Conservation (phyloP, 371 early-diverging fungal genomes). For the Mycotypha africana region DNA sequence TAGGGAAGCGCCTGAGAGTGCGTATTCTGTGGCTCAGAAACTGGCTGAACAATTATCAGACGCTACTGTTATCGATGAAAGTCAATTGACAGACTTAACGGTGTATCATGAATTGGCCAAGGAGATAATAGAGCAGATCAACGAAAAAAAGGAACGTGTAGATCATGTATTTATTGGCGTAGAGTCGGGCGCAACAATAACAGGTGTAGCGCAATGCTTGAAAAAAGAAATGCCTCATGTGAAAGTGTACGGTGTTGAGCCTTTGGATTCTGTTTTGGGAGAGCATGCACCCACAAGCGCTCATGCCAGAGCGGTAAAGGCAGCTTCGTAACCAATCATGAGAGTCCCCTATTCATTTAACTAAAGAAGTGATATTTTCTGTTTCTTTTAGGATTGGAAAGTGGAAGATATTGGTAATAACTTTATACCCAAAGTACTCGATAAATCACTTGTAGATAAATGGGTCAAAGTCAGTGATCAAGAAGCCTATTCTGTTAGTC, state of each 20-base stretch:
- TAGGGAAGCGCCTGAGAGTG: slow-evolving; percentile 69
- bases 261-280: slow-evolving; percentile 54
- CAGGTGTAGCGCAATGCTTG: slow-evolving; percentile 55
- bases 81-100: slow-evolving; percentile 15
- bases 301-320: too few species aligned
- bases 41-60: slow-evolving; percentile 51
- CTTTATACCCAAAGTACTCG: slow-evolving; percentile 58
- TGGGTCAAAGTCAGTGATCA: slow-evolving; percentile 72
- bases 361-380: too few species aligned
- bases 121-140: slow-evolving; percentile 64
- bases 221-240: slow-evolving; percentile 52
- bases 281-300: too few species aligned
- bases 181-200: slow-evolving; percentile 65
- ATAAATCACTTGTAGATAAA: slow-evolving; percentile 52
- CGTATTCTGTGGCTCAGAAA: slow-evolving; percentile 59
- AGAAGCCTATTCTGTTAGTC: slow-evolving; percentile 69
- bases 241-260: slow-evolving; percentile 66
- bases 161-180: slow-evolving; percentile 71
- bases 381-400: slow-evolving; percentile 52
- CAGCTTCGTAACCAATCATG: too few species aligned
- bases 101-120: slow-evolving; percentile 48
- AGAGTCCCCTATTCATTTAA: too few species aligned
- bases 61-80: slow-evolving; percentile 68
- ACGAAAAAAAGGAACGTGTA: slow-evolving; percentile 35
- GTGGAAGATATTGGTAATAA: slow-evolving; percentile 75